Percentiles rank a stretch among this genome's conserved stretches.
These are phyloP conservation scores for Neurospora sp. DNA, from an alignment of 495 filamentous ascomycete genomes.

Conservation along the genomic window DNA sequence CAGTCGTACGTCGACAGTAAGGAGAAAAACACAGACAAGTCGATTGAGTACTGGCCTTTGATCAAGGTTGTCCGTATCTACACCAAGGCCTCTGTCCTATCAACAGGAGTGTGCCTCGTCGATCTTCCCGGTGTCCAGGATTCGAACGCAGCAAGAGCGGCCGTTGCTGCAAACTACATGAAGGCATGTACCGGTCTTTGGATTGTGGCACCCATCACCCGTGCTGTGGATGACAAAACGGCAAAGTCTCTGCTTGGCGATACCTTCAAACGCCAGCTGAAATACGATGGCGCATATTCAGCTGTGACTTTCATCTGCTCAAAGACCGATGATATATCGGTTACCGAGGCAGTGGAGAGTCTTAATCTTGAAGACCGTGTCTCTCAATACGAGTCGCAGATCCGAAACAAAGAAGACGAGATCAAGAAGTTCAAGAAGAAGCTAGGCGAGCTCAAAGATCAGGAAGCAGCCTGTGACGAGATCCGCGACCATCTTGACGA, in stretches of 20 bases:
- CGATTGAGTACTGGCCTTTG: conserved; percentile 54
- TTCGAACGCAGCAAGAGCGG: conserved; percentile 53
- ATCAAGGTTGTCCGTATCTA: conserved; percentile 54
- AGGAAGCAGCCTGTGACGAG: conserved; percentile 12
- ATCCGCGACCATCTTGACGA: conserved; percentile 8
- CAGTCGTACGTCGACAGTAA: conserved; percentile 26
- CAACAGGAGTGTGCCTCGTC: conserved; percentile 55
- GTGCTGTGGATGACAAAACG: conserved; percentile 57
- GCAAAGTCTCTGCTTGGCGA: conserved; percentile 51
- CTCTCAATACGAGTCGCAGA: conserved; percentile 8
- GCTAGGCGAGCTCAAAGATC: conserved; percentile 25
- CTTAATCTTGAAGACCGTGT: conserved; percentile 38
- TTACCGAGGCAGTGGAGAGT: conserved; percentile 22
- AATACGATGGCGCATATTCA: conserved; percentile 50
- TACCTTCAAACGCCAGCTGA: conserved; percentile 51
- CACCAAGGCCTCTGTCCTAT: conserved; percentile 46
- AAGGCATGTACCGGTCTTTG: conserved; percentile 44
- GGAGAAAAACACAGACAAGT: conserved; percentile 21
- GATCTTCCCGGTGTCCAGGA: conserved; percentile 58
- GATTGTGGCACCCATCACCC: conserved; percentile 56
- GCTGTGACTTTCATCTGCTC: conserved; percentile 55
- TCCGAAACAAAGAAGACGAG: conserved; percentile 4
- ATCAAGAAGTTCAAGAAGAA: conserved; percentile 30
- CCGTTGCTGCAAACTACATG: conserved; percentile 52
- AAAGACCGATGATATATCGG: conserved; percentile 57